A percentile compares a stretch with the other conserved stretches of the same genome.
phyloP scores from a whole-genome alignment of 805 yeast genomes.

The Sugiyamaella smithiae region DNA sequence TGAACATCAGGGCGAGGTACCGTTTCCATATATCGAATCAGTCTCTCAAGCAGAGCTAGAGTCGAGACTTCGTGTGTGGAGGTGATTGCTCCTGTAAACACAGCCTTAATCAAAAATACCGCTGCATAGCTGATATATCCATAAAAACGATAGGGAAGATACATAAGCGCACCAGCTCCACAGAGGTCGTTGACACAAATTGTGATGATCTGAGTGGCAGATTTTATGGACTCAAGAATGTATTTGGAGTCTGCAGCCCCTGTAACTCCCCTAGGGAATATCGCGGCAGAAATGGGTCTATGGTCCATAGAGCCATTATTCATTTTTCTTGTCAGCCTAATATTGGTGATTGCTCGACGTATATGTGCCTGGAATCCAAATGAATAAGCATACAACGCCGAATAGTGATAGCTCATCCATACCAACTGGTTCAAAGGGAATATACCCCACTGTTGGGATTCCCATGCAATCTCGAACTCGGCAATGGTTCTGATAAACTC shows the following conservation, averaged over 20 bases:
- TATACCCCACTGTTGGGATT: conserved; percentile 19
- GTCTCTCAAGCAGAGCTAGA: conserved; percentile 6
- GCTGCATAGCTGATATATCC: conserved; percentile 25
- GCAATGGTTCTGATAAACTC: conserved; percentile 25
- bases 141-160: conserved; percentile 24
- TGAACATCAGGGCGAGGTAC: not conserved
- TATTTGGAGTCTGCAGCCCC: conserved; percentile 26
- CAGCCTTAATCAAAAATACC: conserved; percentile 25
- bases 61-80: not conserved
- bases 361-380: conserved; percentile 27
- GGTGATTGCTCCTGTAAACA: conserved; percentile 24
- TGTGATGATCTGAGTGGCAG: conserved; percentile 20
- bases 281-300: not conserved
- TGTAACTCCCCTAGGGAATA: conserved; percentile 24
- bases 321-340: conserved; percentile 11
- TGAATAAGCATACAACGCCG: conserved; percentile 24
- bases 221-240: conserved; percentile 22
- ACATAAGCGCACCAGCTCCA: conserved; percentile 24
- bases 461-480: conserved; percentile 24
- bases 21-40: conserved; percentile 8
- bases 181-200: conserved; percentile 22
- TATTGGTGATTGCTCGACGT: conserved; percentile 16
- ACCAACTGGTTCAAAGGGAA: conserved; percentile 23
- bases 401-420: conserved; percentile 24
- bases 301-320: not conserved